These are phyloP conservation scores for Aspergillus fumigatiaffinis DNA, from an alignment of 2,329 filamentous ascomycete species.

Conservation along the genomic window DNA sequence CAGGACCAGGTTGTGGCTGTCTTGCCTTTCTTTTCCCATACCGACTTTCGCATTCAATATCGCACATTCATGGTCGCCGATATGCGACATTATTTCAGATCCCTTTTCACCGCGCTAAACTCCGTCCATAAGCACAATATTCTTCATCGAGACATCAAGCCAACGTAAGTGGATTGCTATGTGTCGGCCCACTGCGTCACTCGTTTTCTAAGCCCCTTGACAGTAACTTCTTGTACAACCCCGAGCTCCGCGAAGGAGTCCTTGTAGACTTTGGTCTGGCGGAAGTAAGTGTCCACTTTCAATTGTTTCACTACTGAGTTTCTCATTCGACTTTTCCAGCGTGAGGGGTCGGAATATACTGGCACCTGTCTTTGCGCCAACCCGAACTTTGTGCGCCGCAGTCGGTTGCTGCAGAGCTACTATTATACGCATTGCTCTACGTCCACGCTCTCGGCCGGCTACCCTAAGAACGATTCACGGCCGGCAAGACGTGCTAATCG, in stretches of 20 bases:
- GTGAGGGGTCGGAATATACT: slow-evolving; percentile 52
- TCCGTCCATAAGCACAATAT: slow-evolving; percentile 82
- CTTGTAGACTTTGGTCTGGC: slow-evolving; percentile 99
- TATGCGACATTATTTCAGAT: slow-evolving; percentile 84
- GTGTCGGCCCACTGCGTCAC: background rate
- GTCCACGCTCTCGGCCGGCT: slow-evolving; percentile 56
- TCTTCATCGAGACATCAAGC: slow-evolving; percentile 93
- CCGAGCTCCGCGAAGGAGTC: slow-evolving; percentile 69
- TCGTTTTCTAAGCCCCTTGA: slow-evolving; percentile 3
- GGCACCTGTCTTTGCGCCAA: slow-evolving; percentile 73
- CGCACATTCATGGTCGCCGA: slow-evolving; percentile 81
- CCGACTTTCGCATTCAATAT: slow-evolving; percentile 89
- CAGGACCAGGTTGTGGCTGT: slow-evolving; percentile 94
- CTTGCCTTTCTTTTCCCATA: slow-evolving; percentile 90
- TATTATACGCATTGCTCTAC: slow-evolving; percentile 50
- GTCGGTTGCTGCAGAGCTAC: slow-evolving; percentile 53
- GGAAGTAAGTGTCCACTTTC: slow-evolving; percentile 49
- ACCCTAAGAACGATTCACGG: slow-evolving; percentile 84
- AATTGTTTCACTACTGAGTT: background rate
- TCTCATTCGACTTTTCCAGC: slow-evolving; percentile 22
- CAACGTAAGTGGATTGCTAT: slow-evolving; percentile 54
- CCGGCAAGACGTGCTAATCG: slow-evolving; percentile 88
- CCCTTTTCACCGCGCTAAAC: slow-evolving; percentile 77
- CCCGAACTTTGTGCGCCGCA: slow-evolving; percentile 57
- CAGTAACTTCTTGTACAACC: slow-evolving; percentile 87